A percentile compares a stretch with the other conserved stretches of the same genome.
Conservation (phyloP, 2,329 filamentous ascomycete genomes). For the Tolypocladium ovalisporum region DNA sequence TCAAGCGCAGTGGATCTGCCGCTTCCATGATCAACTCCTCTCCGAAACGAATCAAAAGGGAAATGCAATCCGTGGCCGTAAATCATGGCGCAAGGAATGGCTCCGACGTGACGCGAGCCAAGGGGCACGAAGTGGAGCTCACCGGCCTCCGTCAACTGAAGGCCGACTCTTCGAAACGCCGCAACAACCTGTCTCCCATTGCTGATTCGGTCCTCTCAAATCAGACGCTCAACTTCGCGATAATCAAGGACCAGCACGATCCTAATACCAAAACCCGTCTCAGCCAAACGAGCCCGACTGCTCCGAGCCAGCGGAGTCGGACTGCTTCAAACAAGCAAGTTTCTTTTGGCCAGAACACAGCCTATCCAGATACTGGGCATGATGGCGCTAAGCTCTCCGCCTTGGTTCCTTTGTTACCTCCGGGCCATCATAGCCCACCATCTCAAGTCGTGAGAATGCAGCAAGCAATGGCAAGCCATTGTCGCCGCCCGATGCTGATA, state of each 20-base stretch:
- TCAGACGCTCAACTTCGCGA: slow-evolving; percentile 49
- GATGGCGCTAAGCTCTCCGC: background rate
- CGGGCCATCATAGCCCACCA: background rate
- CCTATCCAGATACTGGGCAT: background rate
- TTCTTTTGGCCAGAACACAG: slow-evolving; percentile 5
- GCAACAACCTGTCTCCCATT: background rate
- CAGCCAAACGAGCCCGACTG: slow-evolving; percentile 46
- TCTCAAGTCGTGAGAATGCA: background rate
- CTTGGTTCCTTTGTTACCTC: background rate
- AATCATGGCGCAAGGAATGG: background rate
- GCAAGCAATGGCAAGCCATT: slow-evolving; percentile 1
- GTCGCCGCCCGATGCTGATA: slow-evolving; percentile 7
- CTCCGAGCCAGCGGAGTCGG: slow-evolving; percentile 37
- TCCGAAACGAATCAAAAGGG: slow-evolving; percentile 1
- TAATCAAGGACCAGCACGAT: slow-evolving; percentile 68
- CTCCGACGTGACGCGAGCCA: background rate
- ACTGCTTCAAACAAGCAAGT: slow-evolving; percentile 15
- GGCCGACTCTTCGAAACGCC: background rate
- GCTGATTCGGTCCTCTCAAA: slow-evolving; percentile 16
- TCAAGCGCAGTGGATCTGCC: slow-evolving; percentile 2
- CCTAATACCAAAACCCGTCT: slow-evolving; percentile 50
- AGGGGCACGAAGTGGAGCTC: background rate
- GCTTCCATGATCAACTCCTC: background rate
- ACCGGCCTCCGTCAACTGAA: too few species aligned
- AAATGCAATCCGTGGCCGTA: background rate